phyloP scores from a whole-genome alignment of 179 eudicot genomes.

The Spinacia oleracea region DNA sequence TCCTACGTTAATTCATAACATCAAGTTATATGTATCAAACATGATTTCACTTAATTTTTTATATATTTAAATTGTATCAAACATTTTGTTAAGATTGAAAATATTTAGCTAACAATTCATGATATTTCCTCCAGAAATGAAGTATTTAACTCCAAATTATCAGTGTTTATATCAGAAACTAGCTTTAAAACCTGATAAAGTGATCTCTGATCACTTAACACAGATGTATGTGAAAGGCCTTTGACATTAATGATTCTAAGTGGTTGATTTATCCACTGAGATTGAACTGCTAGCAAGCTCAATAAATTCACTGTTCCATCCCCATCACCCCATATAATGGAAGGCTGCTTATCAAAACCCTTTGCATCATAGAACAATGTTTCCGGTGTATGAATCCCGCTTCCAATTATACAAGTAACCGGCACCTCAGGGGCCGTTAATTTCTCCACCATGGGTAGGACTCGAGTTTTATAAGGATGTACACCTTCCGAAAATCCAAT shows the following conservation, averaged over 20 bases:
- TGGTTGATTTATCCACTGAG: conserved; percentile 55
- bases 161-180: conserved; percentile 46
- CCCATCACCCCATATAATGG: conserved; percentile 71
- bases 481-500: conserved; percentile 60
- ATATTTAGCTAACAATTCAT: neutral
- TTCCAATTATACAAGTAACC: conserved; percentile 67
- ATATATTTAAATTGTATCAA: no score
- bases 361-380: conserved; percentile 52
- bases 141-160: neutral
- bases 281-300: conserved; percentile 59
- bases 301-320: conserved; percentile 86
- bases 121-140: neutral
- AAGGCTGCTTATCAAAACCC: conserved; percentile 71
- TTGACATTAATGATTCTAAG: conserved; percentile 43
- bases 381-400: conserved; percentile 56
- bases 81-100: no score
- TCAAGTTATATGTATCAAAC: no score
- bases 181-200: conserved; percentile 45
- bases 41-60: no score
- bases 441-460: conserved; percentile 58
- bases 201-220: conserved; percentile 52
- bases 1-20: no score
- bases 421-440: conserved; percentile 50
- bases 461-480: conserved; percentile 48
- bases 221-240: conserved; percentile 61